Evolutionary conservation across 805 yeast species (phyloP).

Genomic region (Candida maltosa): DNA sequence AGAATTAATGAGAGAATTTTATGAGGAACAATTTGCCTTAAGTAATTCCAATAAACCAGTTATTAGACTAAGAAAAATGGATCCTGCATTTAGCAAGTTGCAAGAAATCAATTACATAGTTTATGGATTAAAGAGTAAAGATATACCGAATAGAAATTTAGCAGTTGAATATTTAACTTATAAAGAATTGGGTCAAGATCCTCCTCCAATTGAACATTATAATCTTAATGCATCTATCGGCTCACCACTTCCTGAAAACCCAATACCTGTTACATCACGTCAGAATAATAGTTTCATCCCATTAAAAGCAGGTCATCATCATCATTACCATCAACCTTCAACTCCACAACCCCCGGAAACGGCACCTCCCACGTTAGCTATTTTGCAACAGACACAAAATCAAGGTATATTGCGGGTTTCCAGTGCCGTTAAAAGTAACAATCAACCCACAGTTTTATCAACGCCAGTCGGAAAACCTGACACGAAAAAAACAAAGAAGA

Average conservation of each 20-base stretch:
- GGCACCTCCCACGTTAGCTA: too few species aligned
- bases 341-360: too few species aligned
- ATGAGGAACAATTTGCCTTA: constrained; percentile 12
- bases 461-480: too few species aligned
- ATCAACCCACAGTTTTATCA: too few species aligned
- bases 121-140: constrained; percentile 11
- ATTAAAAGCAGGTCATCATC: background rate
- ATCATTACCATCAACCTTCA: background rate
- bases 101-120: constrained; percentile 14
- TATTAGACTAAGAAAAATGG: constrained; percentile 14
- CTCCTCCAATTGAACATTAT: too few species aligned
- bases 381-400: too few species aligned
- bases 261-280: background rate
- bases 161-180: constrained; percentile 11
- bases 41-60: constrained; percentile 11
- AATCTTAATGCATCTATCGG: too few species aligned
- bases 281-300: background rate
- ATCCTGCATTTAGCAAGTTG: constrained; percentile 13
- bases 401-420: too few species aligned
- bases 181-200: constrained; percentile 10
- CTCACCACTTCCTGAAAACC: too few species aligned
- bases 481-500: too few species aligned
- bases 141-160: constrained; percentile 12
- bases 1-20: constrained; percentile 13
- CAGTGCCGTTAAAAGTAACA: too few species aligned